Base-by-base conservation (phyloP, 768 basidiomycete species). In the Lactarius sp. region DNA sequence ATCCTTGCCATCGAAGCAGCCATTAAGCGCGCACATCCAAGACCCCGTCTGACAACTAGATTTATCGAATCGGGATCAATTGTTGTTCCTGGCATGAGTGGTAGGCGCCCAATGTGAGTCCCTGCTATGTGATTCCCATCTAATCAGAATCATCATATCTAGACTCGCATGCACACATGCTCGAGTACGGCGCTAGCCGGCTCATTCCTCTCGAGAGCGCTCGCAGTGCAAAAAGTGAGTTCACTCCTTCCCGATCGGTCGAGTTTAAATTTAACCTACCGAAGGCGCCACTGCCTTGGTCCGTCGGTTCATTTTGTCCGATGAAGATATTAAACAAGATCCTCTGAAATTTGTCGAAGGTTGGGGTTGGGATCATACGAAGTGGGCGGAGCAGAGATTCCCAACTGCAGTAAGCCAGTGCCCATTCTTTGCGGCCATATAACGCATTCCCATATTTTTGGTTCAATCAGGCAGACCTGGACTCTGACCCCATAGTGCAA, bases 321-420 rank as follows among this genome's bases (percentile, higher is more conserved):
- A 84, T 64, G 81, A 81, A 0, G 85, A 86, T 47, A 73, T 87
- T n/a, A 72, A 77, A 22, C 75, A 77, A 20, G 81, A 92, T 71
- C 80, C 76, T 14, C 77, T 81, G 22, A 81, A 79, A 66, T 85
- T 85, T 72, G 80, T 96, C 16, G 81, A 85, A 59, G 92, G 92
- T 2, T 84, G 88, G 71, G 94, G 94, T 1, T 96, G 94, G 93
- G 91, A 96, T 72, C 94, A 96, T 73, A 95, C 92, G 1, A 75
- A 80, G 58, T 90, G 88, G 88, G 76, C 80, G 8, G 72, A 72
- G 20, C 73, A 77, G 36, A 75, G 76, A 22, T 92, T 86, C 80
- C 92, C 92, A 7, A 83, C 81, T 50, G 81, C 85, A 62, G 92
- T 91, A 69, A 61, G 82, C 77, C 22, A 27, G n/a, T 14, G 18